Conservation (phyloP, 768 basidiomycete genomes). For the Boletales sp. region DNA sequence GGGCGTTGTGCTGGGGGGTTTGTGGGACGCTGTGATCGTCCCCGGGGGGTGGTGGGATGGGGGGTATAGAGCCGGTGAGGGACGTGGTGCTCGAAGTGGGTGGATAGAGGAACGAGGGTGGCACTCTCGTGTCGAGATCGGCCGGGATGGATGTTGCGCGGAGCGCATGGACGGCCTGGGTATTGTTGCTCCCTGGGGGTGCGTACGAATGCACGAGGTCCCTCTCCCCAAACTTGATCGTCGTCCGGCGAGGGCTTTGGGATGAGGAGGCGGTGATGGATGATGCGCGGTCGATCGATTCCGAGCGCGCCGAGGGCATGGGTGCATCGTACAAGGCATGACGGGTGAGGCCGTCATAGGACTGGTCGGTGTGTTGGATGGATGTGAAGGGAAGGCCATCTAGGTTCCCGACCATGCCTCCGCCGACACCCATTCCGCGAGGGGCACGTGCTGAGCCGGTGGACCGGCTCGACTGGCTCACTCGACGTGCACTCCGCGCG, state of each 20-base stretch:
- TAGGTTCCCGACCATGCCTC: constrained; percentile 27
- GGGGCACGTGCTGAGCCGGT: constrained; percentile 20
- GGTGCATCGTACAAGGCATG: constrained; percentile 91
- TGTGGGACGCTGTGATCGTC: constrained; percentile 1
- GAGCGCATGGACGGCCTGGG: constrained; percentile 38
- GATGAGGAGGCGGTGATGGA: constrained; percentile 20
- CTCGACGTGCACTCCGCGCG: constrained; percentile 50
- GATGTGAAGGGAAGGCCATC: constrained; percentile 21
- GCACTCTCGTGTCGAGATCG: constrained; percentile 10
- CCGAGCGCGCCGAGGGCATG: constrained; percentile 44
- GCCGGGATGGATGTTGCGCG: constrained; percentile 17
- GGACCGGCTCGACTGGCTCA: constrained; percentile 45
- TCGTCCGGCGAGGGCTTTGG: constrained; percentile 39
- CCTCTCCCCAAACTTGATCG: constrained; percentile 75
- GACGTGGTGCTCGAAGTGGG: constrained; percentile 9
- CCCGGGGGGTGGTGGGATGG: constrained; percentile 13
- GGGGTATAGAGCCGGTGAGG: constrained; percentile 4
- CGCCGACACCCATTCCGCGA: constrained; percentile 22
- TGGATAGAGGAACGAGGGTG: constrained; percentile 23
- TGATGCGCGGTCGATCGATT: constrained; percentile 40
- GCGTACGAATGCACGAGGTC: constrained; percentile 77
- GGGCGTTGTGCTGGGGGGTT: constrained; percentile 14
- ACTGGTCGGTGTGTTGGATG: constrained; percentile 29
- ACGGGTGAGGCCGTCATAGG: constrained; percentile 56
- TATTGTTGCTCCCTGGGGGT: constrained; percentile 48